Conservation (phyloP, 1,284 basidiomycete genomes). For the Cerrena zonata region DNA sequence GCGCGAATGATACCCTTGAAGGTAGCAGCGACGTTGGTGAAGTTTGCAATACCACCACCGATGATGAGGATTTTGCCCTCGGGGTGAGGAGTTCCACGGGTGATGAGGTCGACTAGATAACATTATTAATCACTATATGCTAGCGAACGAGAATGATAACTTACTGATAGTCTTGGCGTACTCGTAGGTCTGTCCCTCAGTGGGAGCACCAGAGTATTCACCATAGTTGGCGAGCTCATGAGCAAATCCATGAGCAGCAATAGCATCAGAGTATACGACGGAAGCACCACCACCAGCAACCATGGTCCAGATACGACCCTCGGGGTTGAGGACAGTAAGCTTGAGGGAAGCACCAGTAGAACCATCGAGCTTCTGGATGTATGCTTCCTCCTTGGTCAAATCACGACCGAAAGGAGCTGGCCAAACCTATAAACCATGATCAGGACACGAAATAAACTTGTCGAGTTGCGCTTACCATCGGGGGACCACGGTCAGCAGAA, state of each 20-base stretch:
- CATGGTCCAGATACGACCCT: constrained; percentile 99
- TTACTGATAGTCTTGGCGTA: constrained; percentile 95
- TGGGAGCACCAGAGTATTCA: constrained; percentile 98
- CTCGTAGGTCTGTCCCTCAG: constrained; percentile 97
- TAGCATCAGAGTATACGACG: constrained; percentile 91
- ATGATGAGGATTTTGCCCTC: constrained; percentile 99
- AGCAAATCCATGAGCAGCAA: constrained; percentile 93
- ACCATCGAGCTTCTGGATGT: constrained; percentile 96
- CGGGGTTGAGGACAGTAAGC: constrained; percentile 90
- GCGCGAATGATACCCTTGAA: constrained; percentile 99
- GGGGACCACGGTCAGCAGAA: constrained; percentile 88
- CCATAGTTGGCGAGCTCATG: constrained; percentile 99
- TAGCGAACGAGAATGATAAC: constrained; percentile 23
- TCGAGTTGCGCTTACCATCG: constrained; percentile 60
- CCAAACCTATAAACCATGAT: constrained; percentile 54
- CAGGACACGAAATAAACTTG: constrained; percentile 8
- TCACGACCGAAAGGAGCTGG: constrained; percentile 97
- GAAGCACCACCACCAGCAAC: constrained; percentile 84
- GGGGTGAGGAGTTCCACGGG: constrained; percentile 76
- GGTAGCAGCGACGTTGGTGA: constrained; percentile 97
- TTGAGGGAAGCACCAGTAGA: constrained; percentile 98
- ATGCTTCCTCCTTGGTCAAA: constrained; percentile 97
- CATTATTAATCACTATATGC: constrained; percentile 1
- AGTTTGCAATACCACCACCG: constrained; percentile 99
- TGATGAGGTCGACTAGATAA: constrained; percentile 80